phyloP scores from a whole-genome alignment of 352 stramenopile species.

The Pythium dissotocum region DNA sequence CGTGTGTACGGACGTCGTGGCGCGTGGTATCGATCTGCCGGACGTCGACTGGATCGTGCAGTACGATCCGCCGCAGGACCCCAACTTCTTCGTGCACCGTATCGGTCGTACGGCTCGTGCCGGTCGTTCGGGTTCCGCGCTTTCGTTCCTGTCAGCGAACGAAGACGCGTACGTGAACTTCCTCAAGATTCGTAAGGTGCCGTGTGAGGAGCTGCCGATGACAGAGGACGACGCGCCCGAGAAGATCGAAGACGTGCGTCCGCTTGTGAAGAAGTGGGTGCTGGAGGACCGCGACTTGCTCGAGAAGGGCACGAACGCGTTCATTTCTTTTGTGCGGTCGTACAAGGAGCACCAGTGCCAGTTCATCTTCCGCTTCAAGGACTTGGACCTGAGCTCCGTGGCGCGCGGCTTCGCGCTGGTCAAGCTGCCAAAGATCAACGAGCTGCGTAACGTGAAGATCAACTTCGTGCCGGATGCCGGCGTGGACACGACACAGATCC shows the following conservation, averaged over 20 bases:
- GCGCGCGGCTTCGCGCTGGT: conserved; percentile 86
- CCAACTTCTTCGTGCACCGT: conserved; percentile 99
- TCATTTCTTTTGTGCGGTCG: conserved; percentile 97
- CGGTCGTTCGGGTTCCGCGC: conserved; percentile 89
- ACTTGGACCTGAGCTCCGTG: conserved; percentile 94
- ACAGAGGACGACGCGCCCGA: conserved; percentile 53
- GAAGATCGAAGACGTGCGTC: conserved; percentile 81
- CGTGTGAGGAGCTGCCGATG: conserved; percentile 78
- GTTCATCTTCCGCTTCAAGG: conserved; percentile 99
- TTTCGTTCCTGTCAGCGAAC: conserved; percentile 96
- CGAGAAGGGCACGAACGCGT: conserved; percentile 98
- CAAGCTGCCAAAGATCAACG: conserved; percentile 87
- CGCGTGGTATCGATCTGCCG: conserved; percentile 97
- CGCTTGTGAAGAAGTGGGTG: conserved; percentile 88
- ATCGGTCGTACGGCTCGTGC: conserved; percentile 97
- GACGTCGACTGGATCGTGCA: conserved; percentile 99
- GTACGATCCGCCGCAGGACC: conserved; percentile 96
- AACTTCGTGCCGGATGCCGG: conserved; percentile 81
- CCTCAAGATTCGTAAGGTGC: conserved; percentile 94
- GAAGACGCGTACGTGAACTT: conserved; percentile 98
- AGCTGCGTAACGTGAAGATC: conserved; percentile 78
- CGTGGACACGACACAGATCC: conserved; percentile 92
- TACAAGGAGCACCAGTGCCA: conserved; percentile 99
- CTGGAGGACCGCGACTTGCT: conserved; percentile 95
- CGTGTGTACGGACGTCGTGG: conserved; percentile 99